A percentile compares a stretch with the other conserved stretches of the same genome.
phyloP scores from a whole-genome alignment of 441 rosid genomes.

The Erysimum cheiri region DNA sequence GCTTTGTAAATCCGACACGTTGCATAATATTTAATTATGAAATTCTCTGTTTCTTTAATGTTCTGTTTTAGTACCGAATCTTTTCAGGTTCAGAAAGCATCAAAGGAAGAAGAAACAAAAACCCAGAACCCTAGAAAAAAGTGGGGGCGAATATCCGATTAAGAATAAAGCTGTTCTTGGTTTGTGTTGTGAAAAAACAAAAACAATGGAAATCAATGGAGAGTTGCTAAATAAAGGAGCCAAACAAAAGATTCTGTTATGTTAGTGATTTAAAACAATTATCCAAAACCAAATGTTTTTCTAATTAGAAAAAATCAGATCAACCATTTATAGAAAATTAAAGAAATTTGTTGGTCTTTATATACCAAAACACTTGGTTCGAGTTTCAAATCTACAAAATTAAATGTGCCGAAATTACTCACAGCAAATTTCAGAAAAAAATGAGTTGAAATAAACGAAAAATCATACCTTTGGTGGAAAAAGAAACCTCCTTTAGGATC shows the following conservation, averaged over 20 bases:
- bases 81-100: slow-evolving; percentile 46
- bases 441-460: not conserved
- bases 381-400: no score
- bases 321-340: slow-evolving; percentile 26
- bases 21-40: slow-evolving; percentile 24
- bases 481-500: slow-evolving; percentile 19
- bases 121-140: slow-evolving; percentile 45
- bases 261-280: slow-evolving; percentile 3
- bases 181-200: slow-evolving; percentile 32
- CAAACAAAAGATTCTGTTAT: slow-evolving; percentile 6
- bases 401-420: slow-evolving; percentile 2
- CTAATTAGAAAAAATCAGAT: not conserved
- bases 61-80: slow-evolving; percentile 31
- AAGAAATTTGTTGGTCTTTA: not conserved
- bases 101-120: slow-evolving; percentile 48
- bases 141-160: slow-evolving; percentile 37
- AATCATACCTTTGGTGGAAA: slow-evolving; percentile 33
- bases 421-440: not conserved
- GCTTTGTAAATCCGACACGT: slow-evolving; percentile 40
- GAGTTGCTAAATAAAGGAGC: slow-evolving; percentile 6
- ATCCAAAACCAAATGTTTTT: slow-evolving; percentile 7
- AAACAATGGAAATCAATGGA: slow-evolving; percentile 13
- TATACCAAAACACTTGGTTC: no score
- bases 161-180: slow-evolving; percentile 43
- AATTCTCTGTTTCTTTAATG: slow-evolving; percentile 32